Evolutionary conservation across 495 filamentous ascomycete species (phyloP).

Genomic region (Penicillium coprophilum): DNA sequence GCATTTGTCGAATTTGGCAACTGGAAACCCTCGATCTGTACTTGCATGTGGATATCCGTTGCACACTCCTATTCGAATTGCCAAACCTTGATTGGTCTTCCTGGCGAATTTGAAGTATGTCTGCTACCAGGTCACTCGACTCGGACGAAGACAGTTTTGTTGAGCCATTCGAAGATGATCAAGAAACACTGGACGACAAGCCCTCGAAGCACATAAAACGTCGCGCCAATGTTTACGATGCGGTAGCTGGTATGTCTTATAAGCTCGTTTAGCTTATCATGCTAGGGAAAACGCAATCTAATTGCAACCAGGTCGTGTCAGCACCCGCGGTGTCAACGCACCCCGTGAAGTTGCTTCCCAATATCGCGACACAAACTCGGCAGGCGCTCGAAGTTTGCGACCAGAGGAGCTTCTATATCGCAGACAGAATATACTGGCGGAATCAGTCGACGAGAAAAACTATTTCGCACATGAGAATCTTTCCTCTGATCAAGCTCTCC

Average conservation of each 20-base stretch:
- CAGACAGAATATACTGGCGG: slow-evolving; percentile 55
- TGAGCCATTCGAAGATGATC: slow-evolving; percentile 13
- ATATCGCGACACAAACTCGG: slow-evolving; percentile 53
- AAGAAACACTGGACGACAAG: slow-evolving; percentile 9
- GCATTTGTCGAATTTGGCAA: slow-evolving; percentile 17
- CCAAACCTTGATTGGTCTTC: slow-evolving; percentile 4
- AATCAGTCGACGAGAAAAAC: slow-evolving; percentile 68
- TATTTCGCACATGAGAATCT: slow-evolving; percentile 64
- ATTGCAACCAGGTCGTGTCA: slow-evolving; percentile 49
- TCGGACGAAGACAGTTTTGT: slow-evolving; percentile 25
- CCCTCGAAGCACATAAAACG: slow-evolving; percentile 18
- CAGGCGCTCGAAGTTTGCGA: slow-evolving; percentile 51
- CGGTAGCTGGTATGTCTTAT: slow-evolving; percentile 63
- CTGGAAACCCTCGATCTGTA: neutral
- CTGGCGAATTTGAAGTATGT: slow-evolving; percentile 20
- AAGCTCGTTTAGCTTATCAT: neutral
- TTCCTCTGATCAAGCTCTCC: slow-evolving; percentile 55
- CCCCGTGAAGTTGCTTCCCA: slow-evolving; percentile 36
- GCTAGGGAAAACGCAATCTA: neutral
- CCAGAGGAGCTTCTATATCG: slow-evolving; percentile 79
- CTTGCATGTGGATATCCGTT: neutral
- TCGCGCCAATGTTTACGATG: slow-evolving; percentile 70
- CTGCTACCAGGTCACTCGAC: slow-evolving; percentile 22
- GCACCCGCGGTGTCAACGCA: slow-evolving; percentile 42
- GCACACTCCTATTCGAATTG: neutral